These are phyloP conservation scores for Posidonia oceanica DNA, from an alignment of 116 monocot genomes.

Conservation along the genomic window DNA sequence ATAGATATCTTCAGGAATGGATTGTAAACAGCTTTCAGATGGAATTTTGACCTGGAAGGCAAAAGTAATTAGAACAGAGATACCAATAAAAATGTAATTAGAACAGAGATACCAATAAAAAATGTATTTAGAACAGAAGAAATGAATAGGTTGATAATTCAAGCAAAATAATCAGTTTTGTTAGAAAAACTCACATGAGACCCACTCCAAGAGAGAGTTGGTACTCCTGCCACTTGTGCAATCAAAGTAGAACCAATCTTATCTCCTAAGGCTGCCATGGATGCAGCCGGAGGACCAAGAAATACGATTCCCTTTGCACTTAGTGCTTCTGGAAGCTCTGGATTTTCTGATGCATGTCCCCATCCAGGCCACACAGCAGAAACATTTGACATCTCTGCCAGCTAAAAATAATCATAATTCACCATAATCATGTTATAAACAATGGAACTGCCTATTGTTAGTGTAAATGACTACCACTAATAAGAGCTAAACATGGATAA, in stretches of 20 bases:
- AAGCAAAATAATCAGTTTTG: neutral
- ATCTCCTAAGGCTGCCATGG: constrained; percentile 95
- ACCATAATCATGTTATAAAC: neutral
- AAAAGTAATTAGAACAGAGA: neutral
- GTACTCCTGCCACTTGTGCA: constrained; percentile 96
- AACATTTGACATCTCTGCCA: constrained; percentile 89
- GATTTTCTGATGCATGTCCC: constrained; percentile 99
- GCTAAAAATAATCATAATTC: constrained; percentile 24
- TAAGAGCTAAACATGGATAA: neutral
- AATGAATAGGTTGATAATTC: neutral
- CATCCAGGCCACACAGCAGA: constrained; percentile 99
- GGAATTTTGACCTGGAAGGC: constrained; percentile 63
- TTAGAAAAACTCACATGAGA: constrained; percentile 56
- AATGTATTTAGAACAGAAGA: neutral
- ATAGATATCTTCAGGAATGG: constrained; percentile 87
- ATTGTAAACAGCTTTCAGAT: constrained; percentile 56
- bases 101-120: neutral
- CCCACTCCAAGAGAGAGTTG: constrained; percentile 97
- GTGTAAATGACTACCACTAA: neutral
- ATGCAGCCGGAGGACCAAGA: constrained; percentile 85
- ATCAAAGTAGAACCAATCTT: constrained; percentile 98
- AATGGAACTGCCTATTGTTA: neutral
- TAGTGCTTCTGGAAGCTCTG: constrained; percentile 93
- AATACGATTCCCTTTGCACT: constrained; percentile 78
- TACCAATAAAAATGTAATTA: neutral